Evolutionary conservation across 1,284 basidiomycete species (phyloP).

Genomic region (Wolfiporia cocos): DNA sequence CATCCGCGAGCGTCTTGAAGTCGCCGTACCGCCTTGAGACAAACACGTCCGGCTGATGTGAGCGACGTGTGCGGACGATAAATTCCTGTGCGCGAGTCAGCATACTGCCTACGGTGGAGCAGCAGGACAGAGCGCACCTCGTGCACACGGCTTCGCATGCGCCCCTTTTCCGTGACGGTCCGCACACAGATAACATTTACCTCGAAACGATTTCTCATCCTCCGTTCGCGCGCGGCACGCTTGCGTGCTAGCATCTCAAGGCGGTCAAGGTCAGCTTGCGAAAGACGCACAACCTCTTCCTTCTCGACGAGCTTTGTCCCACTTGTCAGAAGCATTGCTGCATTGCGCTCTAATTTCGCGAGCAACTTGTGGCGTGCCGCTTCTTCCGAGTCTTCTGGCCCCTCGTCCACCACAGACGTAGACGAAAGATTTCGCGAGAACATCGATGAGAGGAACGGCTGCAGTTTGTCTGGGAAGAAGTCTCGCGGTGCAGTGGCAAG

Average conservation of each 20-base stretch:
- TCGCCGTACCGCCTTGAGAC: constrained; percentile 95
- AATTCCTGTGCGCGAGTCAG: constrained; percentile 87
- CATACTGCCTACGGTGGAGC: too few species aligned
- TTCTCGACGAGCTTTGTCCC: constrained; percentile 76
- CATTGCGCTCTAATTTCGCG: constrained; percentile 76
- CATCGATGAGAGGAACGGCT: constrained; percentile 84
- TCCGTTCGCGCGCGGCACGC: constrained; percentile 42
- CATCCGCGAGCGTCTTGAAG: constrained; percentile 81
- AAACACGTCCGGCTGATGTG: constrained; percentile 70
- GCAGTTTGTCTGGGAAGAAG: constrained; percentile 90
- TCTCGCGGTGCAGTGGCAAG: constrained; percentile 79
- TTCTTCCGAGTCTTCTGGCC: constrained; percentile 51
- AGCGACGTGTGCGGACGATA: constrained; percentile 82
- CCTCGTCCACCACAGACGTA: constrained; percentile 54
- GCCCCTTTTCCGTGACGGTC: constrained; percentile 73
- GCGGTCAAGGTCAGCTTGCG: constrained; percentile 73
- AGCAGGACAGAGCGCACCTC: too few species aligned
- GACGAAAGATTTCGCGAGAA: constrained; percentile 74
- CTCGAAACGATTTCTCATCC: constrained; percentile 60
- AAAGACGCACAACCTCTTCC: constrained; percentile 86
- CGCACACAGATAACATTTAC: constrained; percentile 88
- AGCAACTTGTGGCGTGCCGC: constrained; percentile 36
- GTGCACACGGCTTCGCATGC: constrained; percentile 78
- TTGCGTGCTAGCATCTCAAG: constrained; percentile 64
- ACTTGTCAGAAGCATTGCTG: constrained; percentile 75